A percentile compares a stretch with the other conserved stretches of the same genome.
Evolutionary conservation across 768 basidiomycete genomes (phyloP).

Genomic region (Lepiota brunneoincarnata): DNA sequence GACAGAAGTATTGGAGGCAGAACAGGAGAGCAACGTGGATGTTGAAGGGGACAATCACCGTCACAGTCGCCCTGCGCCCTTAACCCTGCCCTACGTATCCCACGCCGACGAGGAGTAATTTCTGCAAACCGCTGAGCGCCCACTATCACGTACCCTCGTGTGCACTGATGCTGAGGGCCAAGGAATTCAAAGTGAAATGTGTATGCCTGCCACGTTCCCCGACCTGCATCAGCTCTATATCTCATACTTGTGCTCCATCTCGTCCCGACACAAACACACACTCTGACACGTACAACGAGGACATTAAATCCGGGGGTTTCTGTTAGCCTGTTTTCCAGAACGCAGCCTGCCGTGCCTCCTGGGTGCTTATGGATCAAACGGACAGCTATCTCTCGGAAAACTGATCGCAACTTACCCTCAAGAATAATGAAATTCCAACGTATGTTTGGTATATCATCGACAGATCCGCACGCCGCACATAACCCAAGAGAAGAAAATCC

Average conservation of each 20-base stretch:
- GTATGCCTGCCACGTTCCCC: constrained; percentile 17
- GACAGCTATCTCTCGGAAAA: too few relatives aligned
- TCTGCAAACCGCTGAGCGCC: constrained; percentile 31
- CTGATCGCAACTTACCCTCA: too few relatives aligned
- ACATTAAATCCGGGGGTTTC: constrained; percentile 16
- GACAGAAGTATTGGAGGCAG: constrained; percentile 9
- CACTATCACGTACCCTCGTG: constrained; percentile 34
- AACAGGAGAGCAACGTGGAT: too few relatives aligned
- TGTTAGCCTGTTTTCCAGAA: constrained; percentile 18
- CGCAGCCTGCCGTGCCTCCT: constrained; percentile 21
- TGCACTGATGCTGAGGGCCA: constrained; percentile 29
- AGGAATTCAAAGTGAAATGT: constrained; percentile 35
- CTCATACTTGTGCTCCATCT: not conserved
- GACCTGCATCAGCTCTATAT: not conserved
- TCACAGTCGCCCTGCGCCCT: too few relatives aligned
- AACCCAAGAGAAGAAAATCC: too few relatives aligned
- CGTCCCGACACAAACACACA: constrained; percentile 47
- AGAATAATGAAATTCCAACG: constrained; percentile 5
- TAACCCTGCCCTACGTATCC: constrained; percentile 21
- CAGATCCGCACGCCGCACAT: too few relatives aligned
- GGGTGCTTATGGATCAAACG: not conserved
- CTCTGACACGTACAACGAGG: constrained; percentile 43
- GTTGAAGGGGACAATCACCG: not conserved
- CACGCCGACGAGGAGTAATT: constrained; percentile 29
- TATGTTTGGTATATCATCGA: not conserved